Evolutionary conservation across 1,284 basidiomycete species (phyloP).

Genomic region (Tranzscheliella williamsii): DNA sequence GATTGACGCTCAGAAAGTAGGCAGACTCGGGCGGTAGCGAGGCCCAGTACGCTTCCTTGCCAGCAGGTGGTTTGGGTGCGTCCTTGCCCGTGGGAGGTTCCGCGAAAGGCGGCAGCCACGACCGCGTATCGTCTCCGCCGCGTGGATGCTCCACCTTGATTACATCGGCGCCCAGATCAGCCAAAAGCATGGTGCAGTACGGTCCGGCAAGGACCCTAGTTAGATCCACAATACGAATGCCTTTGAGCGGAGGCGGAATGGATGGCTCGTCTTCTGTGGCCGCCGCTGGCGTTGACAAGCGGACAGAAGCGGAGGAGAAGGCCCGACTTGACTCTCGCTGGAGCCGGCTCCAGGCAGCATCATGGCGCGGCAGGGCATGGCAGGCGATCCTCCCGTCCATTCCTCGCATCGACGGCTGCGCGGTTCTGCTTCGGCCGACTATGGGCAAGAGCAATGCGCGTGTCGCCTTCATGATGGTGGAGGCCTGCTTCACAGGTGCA

Average conservation of each 20-base stretch:
- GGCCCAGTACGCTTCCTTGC: constrained; percentile 66
- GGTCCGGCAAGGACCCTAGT: constrained; percentile 88
- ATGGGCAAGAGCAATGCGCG: too few species aligned
- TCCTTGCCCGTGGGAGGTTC: constrained; percentile 24
- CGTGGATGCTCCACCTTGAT: constrained; percentile 67
- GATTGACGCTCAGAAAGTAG: constrained; percentile 86
- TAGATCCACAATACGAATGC: constrained; percentile 80
- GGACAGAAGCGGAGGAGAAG: background rate
- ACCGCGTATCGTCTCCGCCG: constrained; percentile 86
- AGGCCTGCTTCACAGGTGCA: too few species aligned
- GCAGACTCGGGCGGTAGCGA: constrained; percentile 82
- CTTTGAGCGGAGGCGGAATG: constrained; percentile 71
- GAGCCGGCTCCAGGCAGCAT: too few species aligned
- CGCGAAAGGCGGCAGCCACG: constrained; percentile 56
- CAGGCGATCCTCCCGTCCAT: too few species aligned
- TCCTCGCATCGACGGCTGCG: too few species aligned
- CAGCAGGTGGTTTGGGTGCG: constrained; percentile 47
- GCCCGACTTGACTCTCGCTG: too few species aligned
- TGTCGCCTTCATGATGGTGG: too few species aligned
- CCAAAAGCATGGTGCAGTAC: constrained; percentile 76
- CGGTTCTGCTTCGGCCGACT: too few species aligned
- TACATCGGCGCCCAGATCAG: constrained; percentile 84
- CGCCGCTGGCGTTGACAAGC: constrained; percentile 1
- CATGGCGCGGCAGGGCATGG: too few species aligned
- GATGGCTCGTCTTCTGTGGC: constrained; percentile 19